Conservation (phyloP, 1,139 yeast species). For the Maudiozyma humilis region DNA sequence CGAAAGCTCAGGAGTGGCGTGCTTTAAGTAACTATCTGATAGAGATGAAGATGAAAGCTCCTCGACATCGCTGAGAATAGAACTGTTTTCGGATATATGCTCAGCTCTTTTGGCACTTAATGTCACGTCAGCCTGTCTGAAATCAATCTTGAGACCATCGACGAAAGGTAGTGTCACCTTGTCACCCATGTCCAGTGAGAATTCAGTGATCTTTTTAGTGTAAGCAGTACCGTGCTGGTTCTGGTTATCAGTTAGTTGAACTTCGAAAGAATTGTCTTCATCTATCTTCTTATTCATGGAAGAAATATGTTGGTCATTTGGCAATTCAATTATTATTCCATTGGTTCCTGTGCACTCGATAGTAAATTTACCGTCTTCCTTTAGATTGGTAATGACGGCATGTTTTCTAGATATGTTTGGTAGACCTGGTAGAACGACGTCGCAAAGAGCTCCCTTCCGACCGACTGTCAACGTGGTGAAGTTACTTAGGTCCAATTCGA, state of each 20-base stretch:
- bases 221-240: not conserved
- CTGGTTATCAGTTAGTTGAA: not conserved
- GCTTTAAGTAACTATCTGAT: not conserved
- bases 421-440: conserved; percentile 26
- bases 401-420: conserved; percentile 30
- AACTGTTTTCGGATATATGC: not conserved
- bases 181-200: conserved; percentile 49
- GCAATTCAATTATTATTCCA: conserved; percentile 31
- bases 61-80: not conserved
- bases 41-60: not conserved
- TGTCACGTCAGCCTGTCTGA: conserved; percentile 34
- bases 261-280: not conserved
- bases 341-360: conserved; percentile 34
- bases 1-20: not conserved
- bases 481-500: conserved; percentile 17
- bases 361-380: conserved; percentile 25
- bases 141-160: conserved; percentile 46
- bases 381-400: conserved; percentile 26
- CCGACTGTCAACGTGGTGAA: conserved; percentile 24
- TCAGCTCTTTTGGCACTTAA: not conserved
- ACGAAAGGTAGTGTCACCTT: conserved; percentile 48
- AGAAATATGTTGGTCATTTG: conserved; percentile 19
- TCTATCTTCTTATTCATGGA: conserved; percentile 17
- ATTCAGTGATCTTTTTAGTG: conserved; percentile 38
- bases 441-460: conserved; percentile 26